These are phyloP conservation scores for Tolypocladium amazonense DNA, from an alignment of 2,329 filamentous ascomycete species.

Conservation along the genomic window DNA sequence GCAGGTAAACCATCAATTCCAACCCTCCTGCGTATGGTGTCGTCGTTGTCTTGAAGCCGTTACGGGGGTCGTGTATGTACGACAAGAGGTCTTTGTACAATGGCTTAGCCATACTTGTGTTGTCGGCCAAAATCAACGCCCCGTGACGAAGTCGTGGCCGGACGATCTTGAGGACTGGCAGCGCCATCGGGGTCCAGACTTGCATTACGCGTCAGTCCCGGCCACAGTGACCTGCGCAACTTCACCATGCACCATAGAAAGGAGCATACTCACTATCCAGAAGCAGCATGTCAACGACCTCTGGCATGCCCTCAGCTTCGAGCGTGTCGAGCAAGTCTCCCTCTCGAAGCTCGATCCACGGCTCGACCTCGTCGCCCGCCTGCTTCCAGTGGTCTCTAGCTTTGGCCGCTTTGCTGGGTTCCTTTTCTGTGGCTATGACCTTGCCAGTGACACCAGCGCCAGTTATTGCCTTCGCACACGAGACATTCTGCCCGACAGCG, in stretches of 20 bases:
- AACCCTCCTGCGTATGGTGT: conserved; percentile 19
- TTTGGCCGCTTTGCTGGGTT: conserved; percentile 37
- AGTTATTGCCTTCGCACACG: background rate
- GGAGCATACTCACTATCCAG: conserved; percentile 44
- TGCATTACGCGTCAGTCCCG: background rate
- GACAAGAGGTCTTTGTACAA: conserved; percentile 35
- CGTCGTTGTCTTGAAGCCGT: conserved; percentile 33
- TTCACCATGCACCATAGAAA: background rate
- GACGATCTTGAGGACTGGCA: conserved; percentile 39
- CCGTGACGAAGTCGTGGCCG: conserved; percentile 32
- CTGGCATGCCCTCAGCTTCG: conserved; percentile 28
- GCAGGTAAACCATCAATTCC: conserved; percentile 8
- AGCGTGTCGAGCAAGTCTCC: conserved; percentile 46
- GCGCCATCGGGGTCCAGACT: conserved; percentile 46
- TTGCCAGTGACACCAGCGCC: conserved; percentile 7
- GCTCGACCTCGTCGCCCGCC: conserved; percentile 35
- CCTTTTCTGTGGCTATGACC: conserved; percentile 52
- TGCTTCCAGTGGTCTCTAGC: conserved; percentile 44
- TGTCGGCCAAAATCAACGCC: conserved; percentile 38
- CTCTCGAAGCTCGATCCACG: conserved; percentile 43
- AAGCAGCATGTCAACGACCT: conserved; percentile 43
- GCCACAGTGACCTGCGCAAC: too few relatives aligned
- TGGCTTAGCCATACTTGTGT: conserved; percentile 22
- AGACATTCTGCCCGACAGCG: conserved; percentile 38
- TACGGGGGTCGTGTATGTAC: conserved; percentile 32